Evolutionary conservation across 2,329 filamentous ascomycete species (phyloP), one percentile per base, ranked within the genome.

Genomic region (Cryoendolithus antarcticus): DNA sequence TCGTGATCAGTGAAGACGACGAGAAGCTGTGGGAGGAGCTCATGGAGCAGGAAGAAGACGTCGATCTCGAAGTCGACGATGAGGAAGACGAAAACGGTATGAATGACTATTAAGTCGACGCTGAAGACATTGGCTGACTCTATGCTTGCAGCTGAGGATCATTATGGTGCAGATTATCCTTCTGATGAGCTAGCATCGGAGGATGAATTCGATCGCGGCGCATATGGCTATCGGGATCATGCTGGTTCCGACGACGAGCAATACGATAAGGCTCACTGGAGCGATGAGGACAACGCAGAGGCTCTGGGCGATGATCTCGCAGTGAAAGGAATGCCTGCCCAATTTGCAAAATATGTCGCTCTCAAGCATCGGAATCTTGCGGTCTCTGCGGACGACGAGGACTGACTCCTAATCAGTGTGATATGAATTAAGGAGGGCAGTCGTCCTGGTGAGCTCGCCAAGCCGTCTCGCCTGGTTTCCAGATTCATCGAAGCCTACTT

Each of bases 131-230:
- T 8, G 24, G 7, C 24, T 27, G 24, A 27, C 24, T 7, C 7
- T 8, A 27, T 27, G 7, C 24, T 27, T 27, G 2, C 33, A 41
- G 80, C 82, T 29, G 82, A 88, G 55, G 80, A 85, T 51, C 78
- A 85, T 59, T 86, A 86, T 54, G 76, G 77, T 3, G 79, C 81
- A 39, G 82, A 88, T 56, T 88, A 88, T 49, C 82, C 82, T 1
- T 82, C 88, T 45, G 82, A 88, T 39, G 82, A 88, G 55, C 70
- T 86, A 9, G 78, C 75, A 34, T 79, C 75, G 10, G 81, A 86
- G 49, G 77, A 82, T 47, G 77, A 81, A 56, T 74, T 69, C 44
- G 72, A 67, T 32, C 47, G 58, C 3, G 57, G 61, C 34, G 54
- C 62, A 7, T 68, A 69, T 42, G 53, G 57, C 21, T 67, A 65